phyloP scores from a whole-genome alignment of 2,329 filamentous ascomycete genomes.

The Colletotrichum navitas region DNA sequence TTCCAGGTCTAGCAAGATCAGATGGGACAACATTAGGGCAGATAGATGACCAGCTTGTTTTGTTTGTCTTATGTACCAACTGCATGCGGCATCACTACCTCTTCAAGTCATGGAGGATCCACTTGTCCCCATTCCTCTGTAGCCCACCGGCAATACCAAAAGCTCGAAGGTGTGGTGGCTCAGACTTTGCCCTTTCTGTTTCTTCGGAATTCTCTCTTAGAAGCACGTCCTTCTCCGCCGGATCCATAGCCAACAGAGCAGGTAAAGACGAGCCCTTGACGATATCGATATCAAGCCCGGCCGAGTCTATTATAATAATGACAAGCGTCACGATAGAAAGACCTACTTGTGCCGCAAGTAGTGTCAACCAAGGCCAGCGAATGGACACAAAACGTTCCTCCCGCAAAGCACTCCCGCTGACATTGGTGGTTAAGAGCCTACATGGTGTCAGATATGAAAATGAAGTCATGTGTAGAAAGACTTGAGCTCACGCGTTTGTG shows the following conservation, averaged over 20 bases:
- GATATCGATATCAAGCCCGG: slow-evolving; percentile 25
- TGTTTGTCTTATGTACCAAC: too few species aligned
- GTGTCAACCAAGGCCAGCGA: slow-evolving; percentile 31
- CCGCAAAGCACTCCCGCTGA: slow-evolving; percentile 27
- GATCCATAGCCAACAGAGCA: slow-evolving; percentile 18
- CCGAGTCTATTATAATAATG: slow-evolving; percentile 21
- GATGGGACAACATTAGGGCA: too few species aligned
- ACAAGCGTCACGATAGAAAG: slow-evolving; percentile 28
- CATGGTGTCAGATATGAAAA: neutral
- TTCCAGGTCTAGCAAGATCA: too few species aligned
- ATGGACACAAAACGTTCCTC: slow-evolving; percentile 25
- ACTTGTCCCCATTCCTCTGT: slow-evolving; percentile 10
- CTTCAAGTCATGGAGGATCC: slow-evolving; percentile 2
- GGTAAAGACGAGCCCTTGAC: slow-evolving; percentile 32
- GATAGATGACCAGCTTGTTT: too few species aligned
- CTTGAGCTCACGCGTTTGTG: slow-evolving; percentile 24
- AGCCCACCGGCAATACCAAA: slow-evolving; percentile 19
- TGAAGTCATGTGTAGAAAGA: too few species aligned
- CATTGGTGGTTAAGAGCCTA: slow-evolving; percentile 15
- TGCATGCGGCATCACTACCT: neutral
- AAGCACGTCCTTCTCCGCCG: slow-evolving; percentile 11
- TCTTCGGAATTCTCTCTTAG: slow-evolving; percentile 9
- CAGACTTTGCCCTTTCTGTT: neutral
- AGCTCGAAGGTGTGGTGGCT: slow-evolving; percentile 11
- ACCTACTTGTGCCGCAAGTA: slow-evolving; percentile 24